Conservation (phyloP, 78 protist genomes). For the Polysphondylium violaceum region DNA sequence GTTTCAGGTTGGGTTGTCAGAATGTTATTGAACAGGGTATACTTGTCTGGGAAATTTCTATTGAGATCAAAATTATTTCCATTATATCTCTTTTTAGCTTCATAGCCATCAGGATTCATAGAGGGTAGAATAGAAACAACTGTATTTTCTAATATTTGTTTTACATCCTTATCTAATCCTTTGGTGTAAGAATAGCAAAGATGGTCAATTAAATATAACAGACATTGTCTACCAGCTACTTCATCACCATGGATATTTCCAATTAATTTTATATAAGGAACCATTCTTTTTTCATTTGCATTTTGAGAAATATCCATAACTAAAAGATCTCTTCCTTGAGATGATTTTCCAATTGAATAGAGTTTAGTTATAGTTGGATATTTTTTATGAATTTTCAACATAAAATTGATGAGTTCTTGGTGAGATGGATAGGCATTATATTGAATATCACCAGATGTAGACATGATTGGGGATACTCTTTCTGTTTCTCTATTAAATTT, state of each 20-base stretch:
- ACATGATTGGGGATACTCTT: background rate
- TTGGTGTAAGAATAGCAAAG: background rate
- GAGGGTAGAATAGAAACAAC: constrained; percentile 84
- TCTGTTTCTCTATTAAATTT: background rate
- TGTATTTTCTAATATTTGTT: constrained; percentile 18
- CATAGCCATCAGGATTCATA: constrained; percentile 93
- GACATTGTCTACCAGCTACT: constrained; percentile 77
- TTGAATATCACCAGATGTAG: background rate
- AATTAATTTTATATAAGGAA: constrained; percentile 59
- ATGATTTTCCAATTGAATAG: constrained; percentile 54
- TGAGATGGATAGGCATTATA: constrained; percentile 6
- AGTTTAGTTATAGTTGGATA: constrained; percentile 42
- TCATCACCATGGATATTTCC: constrained; percentile 95
- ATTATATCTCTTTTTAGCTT: constrained; percentile 47
- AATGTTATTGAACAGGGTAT: background rate
- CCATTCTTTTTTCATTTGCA: background rate
- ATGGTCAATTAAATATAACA: constrained; percentile 46
- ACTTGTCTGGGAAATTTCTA: constrained; percentile 87
- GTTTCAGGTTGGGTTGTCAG: constrained; percentile 64
- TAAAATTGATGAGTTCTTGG: constrained; percentile 1
- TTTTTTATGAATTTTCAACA: background rate
- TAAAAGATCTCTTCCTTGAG: constrained; percentile 31
- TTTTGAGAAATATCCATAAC: constrained; percentile 12
- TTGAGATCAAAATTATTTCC: constrained; percentile 78
- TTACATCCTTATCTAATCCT: background rate